A percentile compares a stretch with the other conserved stretches of the same genome.
Evolutionary conservation across 2,329 filamentous ascomycete genomes (phyloP).

Genomic region (Fusarium nisikadoi): DNA sequence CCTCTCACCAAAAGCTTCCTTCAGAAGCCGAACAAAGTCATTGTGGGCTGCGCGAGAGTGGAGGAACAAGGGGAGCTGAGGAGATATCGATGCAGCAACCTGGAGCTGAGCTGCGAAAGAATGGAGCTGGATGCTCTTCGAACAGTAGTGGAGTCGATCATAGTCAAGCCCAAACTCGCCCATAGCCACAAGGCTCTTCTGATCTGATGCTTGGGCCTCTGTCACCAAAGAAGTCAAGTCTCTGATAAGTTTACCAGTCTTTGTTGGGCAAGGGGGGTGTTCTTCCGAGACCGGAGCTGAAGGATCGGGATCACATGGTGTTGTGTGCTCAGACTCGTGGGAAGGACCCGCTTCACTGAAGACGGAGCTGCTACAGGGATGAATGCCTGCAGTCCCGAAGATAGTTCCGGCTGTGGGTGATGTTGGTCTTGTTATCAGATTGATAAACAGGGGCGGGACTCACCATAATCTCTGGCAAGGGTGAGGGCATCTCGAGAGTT

Average conservation of each 20-base stretch:
- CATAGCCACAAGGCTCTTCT: constrained; percentile 74
- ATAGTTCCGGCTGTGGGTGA: constrained; percentile 74
- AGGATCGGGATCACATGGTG: constrained; percentile 65
- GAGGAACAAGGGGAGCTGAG: constrained; percentile 88
- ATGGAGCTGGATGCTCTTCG: constrained; percentile 81
- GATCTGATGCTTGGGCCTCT: constrained; percentile 61
- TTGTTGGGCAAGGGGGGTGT: constrained; percentile 55
- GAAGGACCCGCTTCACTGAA: constrained; percentile 69
- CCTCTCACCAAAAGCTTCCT: constrained; percentile 63
- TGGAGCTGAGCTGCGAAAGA: constrained; percentile 87
- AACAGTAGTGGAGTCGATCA: constrained; percentile 86
- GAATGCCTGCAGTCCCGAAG: constrained; percentile 92
- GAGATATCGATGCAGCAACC: constrained; percentile 73
- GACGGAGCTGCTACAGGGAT: constrained; percentile 86
- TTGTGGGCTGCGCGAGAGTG: constrained; percentile 88
- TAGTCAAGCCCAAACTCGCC: constrained; percentile 98
- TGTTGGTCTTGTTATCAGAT: constrained; percentile 1
- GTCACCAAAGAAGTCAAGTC: constrained; percentile 73
- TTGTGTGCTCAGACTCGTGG: constrained; percentile 59
- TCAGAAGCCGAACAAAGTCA: constrained; percentile 82
- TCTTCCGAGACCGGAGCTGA: constrained; percentile 61
- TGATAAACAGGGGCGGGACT: constrained; percentile 46
- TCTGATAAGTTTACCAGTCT: constrained; percentile 62
- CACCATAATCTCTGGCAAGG: constrained; percentile 79
- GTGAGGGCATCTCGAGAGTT: constrained; percentile 81